A percentile compares a stretch with the other conserved stretches of the same genome.
These are phyloP conservation scores for Umbellularia californica DNA, from an alignment of 164 flowering plant genomes.

Conservation along the genomic window DNA sequence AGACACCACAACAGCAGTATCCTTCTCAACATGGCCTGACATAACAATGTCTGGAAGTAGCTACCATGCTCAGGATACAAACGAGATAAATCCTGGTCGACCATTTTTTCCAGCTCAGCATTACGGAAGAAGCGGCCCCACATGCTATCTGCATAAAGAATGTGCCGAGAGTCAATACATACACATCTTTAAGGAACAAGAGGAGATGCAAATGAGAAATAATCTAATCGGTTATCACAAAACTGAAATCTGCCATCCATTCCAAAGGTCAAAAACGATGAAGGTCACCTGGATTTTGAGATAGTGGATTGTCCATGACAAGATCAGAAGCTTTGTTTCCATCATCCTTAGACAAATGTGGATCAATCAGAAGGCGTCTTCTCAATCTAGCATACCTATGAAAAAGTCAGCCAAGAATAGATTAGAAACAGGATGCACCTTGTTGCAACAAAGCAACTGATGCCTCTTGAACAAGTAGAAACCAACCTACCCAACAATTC, in stretches of 20 bases:
- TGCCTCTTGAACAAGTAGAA: not conserved
- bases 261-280: not conserved
- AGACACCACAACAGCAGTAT: slow-evolving; percentile 89
- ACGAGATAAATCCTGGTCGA: slow-evolving; percentile 90
- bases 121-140: slow-evolving; percentile 91
- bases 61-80: slow-evolving; percentile 89
- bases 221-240: not conserved
- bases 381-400: slow-evolving; percentile 77
- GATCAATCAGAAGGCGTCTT: slow-evolving; percentile 75
- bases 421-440: not conserved
- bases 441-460: not conserved
- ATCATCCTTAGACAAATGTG: slow-evolving; percentile 58
- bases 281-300: slow-evolving; percentile 78
- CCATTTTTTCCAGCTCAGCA: slow-evolving; percentile 91
- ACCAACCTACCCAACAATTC: not conserved
- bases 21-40: slow-evolving; percentile 82
- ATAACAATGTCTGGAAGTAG: slow-evolving; percentile 78
- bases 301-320: slow-evolving; percentile 84
- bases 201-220: not conserved
- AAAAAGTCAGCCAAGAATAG: slow-evolving; percentile 8
- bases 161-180: not conserved
- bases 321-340: slow-evolving; percentile 56
- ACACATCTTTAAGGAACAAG: not conserved
- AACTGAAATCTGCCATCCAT: not conserved
- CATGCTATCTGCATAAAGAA: slow-evolving; percentile 68